Evolutionary conservation across 2,329 filamentous ascomycete genomes (phyloP), one percentile per base, ranked within the genome.

Genomic region (Camillea tinctor): DNA sequence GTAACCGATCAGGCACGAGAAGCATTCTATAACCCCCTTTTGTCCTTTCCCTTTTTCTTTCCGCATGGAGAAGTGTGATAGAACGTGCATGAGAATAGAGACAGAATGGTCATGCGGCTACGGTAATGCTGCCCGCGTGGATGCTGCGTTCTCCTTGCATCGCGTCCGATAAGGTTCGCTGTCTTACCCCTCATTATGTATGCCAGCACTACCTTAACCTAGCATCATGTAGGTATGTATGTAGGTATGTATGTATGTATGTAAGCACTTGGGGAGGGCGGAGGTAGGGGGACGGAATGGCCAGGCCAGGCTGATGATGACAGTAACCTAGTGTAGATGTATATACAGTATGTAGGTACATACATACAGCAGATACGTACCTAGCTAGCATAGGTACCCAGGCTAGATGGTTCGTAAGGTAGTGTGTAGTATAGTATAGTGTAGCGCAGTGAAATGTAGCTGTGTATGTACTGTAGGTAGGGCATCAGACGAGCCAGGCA

Each of bases 281-380:
- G 65, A 67, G 64, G 63, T 67, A 57, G 54, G 52, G 60, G 59
- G 58, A 63, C 60, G 17, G 13, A 30, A n/a, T 44, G 15, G 64
- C 54, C 66, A 62, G 55, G 64, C 61, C 65, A 66, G 57, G 64
- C 65, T 66, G 65, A 66, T 62, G 57, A 60, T 51, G 55, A 51
- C 59, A 40, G 52, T 21, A 15, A 26, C n/a, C n/a, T n/a, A n/a
- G n/a, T n/a, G n/a, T n/a, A n/a, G n/a, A n/a, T n/a, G n/a, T n/a
- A n/a, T n/a, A n/a, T n/a, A n/a, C n/a, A n/a, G 22, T 30, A 55
- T 36, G 36, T 40, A 13, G 36, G 36, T 40, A 44, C 6, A 44
- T 44, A 6, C 6, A 15, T 44, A 58, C 52, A 30, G 26, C 7
- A 30, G 7, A 30, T 30, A 30, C 7, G 6, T 26, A 26, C 24